Percentiles rank a stretch among this genome's conserved stretches.
Conservation (phyloP, 1,284 basidiomycete genomes). For the Volvariella surrecta region DNA sequence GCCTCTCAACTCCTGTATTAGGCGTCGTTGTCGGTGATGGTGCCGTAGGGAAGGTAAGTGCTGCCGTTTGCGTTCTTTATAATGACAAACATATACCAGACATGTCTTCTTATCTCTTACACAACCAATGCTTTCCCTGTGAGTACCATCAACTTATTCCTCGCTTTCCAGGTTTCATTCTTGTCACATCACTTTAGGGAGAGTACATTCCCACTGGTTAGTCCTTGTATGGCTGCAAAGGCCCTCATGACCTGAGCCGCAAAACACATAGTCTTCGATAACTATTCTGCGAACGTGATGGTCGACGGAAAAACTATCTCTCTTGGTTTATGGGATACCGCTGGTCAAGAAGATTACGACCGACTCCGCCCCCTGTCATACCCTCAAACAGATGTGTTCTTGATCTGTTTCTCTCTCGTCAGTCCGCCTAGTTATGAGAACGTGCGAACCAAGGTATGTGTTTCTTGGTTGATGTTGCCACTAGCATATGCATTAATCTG, state of each 20-base stretch:
- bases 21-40: conserved; percentile 99
- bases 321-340: conserved; percentile 98
- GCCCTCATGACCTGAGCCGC: not conserved
- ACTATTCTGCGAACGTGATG: conserved; percentile 95
- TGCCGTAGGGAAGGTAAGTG: conserved; percentile 93
- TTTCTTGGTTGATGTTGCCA: conserved; percentile 7
- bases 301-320: conserved; percentile 99
- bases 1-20: conserved; percentile 29
- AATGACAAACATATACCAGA: conserved; percentile 38
- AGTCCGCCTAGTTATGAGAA: conserved; percentile 98
- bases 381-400: conserved; percentile 98
- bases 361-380: conserved; percentile 96
- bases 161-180: conserved; percentile 7
- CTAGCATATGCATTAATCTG: conserved; percentile 9
- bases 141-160: conserved; percentile 24
- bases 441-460: conserved; percentile 86
- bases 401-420: conserved; percentile 98
- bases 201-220: conserved; percentile 96
- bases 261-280: conserved; percentile 71
- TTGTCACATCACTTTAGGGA: conserved; percentile 42
- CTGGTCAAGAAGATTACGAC: conserved; percentile 98
- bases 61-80: not conserved
- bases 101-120: conserved; percentile 94
- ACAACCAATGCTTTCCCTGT: conserved; percentile 95
- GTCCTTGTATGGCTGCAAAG: conserved; percentile 12